Percentiles rank a stretch among this genome's conserved stretches.
Evolutionary conservation across 306 rosid genomes (phyloP).

Genomic region (Quercus cerris): DNA sequence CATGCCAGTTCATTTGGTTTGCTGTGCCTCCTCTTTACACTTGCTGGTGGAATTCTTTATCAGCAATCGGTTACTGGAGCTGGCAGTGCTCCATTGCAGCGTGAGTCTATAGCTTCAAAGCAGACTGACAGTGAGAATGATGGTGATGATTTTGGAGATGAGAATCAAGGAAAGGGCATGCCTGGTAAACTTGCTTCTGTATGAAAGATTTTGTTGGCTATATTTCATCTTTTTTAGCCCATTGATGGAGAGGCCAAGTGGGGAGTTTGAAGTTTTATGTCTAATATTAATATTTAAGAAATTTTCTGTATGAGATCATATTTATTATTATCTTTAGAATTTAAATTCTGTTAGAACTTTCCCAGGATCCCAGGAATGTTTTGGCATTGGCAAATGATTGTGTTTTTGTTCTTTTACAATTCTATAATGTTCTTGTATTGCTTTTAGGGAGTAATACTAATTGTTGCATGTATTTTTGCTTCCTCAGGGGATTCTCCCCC

Average conservation of each 20-base stretch:
- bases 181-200: conserved; percentile 53
- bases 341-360: conserved; percentile 16
- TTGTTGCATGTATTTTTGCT: neutral
- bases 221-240: neutral
- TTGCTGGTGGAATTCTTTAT: conserved; percentile 83
- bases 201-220: conserved; percentile 30
- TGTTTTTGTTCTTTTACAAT: neutral
- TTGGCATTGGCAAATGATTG: neutral
- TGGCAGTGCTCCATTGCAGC: conserved; percentile 35
- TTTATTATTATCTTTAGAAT: conserved; percentile 22
- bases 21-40: conserved; percentile 80
- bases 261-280: conserved; percentile 26
- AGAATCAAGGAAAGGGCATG: conserved; percentile 42
- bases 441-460: neutral
- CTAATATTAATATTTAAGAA: conserved; percentile 10
- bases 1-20: conserved; percentile 90
- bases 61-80: conserved; percentile 80
- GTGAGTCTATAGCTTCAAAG: conserved; percentile 40
- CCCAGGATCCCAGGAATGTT: neutral
- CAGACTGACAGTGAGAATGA: conserved; percentile 37
- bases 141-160: conserved; percentile 39
- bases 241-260: conserved; percentile 15
- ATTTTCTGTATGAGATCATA: conserved; percentile 21
- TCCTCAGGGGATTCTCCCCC: too few species aligned
- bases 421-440: conserved; percentile 13